Evolutionary conservation across 139 green algal genomes (phyloP), one percentile per base, ranked within the genome.

Genomic region (Picochlorum sp.): DNA sequence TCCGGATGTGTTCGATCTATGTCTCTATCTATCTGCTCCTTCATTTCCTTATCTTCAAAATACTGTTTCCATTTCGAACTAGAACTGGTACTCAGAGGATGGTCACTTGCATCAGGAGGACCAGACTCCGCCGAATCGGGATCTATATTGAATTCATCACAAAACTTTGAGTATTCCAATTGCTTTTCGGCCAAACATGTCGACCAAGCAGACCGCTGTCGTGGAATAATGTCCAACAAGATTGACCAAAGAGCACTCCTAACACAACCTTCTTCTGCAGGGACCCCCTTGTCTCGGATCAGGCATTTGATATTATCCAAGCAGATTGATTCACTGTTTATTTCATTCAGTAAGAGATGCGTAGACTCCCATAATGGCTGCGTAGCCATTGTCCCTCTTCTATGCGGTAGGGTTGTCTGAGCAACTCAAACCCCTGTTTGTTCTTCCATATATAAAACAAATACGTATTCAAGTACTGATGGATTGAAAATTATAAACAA

Each of bases 1-100:
- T 96, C 87, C 2, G 92, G 92, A 67, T 98, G 92, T 8, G 92
- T 97, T 52, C 92, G 83, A 75, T 87, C 79, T 49, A 98, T 91
- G 55, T 98, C 92, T 0, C 92, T 73, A 45, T 91, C 87, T 34
- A 98, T 95, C 71, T 98, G 92, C 69, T 94, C 84, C 68, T 81
- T 59, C 15, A 66, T 41, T 57, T 59, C 60, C 14, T 28, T 44
- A 1, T 66, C 60, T n/a, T 38, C 14, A 55, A 96, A 97, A 74
- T 76, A 95, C 0, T 72, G 84, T 61, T 81, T 74, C 87, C 88
- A 96, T 31, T 51, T 71, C 62, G 78, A 91, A 61, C 70, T 77
- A 6, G 68, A 54, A 28, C 71, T 59, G 30, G 85, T 75, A 18
- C 70, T 85, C 23, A 96, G 77, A 11, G 90, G 90, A 75, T 97